Evolutionary conservation across 2,329 filamentous ascomycete species (phyloP).

Genomic region (Colletotrichum liaoningense): DNA sequence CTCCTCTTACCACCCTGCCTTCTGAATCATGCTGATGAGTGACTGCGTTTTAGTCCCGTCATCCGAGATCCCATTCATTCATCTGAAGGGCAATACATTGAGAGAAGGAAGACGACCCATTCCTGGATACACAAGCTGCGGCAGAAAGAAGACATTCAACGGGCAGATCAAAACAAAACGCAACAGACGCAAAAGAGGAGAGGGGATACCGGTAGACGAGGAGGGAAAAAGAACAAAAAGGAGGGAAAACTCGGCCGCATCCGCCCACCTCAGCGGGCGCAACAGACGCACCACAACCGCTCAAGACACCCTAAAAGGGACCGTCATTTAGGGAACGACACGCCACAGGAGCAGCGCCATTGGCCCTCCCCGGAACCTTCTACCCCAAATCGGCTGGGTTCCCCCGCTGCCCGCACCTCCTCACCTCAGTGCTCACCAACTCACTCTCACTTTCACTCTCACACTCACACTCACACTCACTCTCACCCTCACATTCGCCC

Average conservation of each 20-base stretch:
- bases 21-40: neutral
- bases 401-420: neutral
- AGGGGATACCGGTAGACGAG: neutral
- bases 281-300: constrained; percentile 32
- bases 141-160: neutral
- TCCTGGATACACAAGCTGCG: neutral
- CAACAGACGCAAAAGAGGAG: no score
- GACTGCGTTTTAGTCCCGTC: neutral
- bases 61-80: neutral
- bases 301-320: constrained; percentile 19
- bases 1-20: no score
- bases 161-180: neutral
- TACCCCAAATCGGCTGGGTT: neutral
- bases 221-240: neutral
- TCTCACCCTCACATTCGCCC: no score
- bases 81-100: neutral
- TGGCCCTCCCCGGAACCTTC: neutral
- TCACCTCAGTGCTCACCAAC: neutral
- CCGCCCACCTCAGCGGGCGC: constrained; percentile 29
- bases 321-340: neutral
- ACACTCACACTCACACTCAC: neutral
- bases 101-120: neutral
- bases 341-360: constrained; percentile 10
- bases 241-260: constrained; percentile 7
- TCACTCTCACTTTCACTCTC: neutral